Conservation (phyloP, 306 rosid species). For the Cercis canadensis region DNA sequence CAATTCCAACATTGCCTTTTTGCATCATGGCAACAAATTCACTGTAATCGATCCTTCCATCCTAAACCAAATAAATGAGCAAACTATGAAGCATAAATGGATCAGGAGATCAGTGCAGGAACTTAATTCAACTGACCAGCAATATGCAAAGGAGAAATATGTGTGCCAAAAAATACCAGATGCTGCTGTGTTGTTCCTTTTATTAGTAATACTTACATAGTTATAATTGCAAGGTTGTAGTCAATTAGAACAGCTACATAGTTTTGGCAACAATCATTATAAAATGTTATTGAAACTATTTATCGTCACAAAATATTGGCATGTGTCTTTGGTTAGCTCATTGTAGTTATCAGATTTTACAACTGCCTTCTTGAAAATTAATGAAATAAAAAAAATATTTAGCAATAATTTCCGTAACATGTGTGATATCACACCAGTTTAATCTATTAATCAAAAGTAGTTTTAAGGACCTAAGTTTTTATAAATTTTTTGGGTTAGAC, state of each 20-base stretch:
- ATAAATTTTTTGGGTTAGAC: slow-evolving; percentile 1
- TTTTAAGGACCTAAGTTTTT: slow-evolving; percentile 18
- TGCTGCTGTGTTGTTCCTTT: not conserved
- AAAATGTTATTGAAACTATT: slow-evolving; percentile 6
- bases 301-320: not conserved
- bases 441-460: slow-evolving; percentile 18
- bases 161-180: not conserved
- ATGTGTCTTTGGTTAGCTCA: slow-evolving; percentile 2
- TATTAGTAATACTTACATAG: not conserved
- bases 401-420: not conserved
- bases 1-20: slow-evolving; percentile 85
- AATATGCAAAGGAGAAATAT: slow-evolving; percentile 5
- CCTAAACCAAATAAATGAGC: slow-evolving; percentile 52
- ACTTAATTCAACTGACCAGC: slow-evolving; percentile 20
- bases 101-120: slow-evolving; percentile 16
- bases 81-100: slow-evolving; percentile 34
- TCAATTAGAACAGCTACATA: slow-evolving; percentile 4
- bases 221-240: not conserved
- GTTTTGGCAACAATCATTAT: slow-evolving; percentile 9
- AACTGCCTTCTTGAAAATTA: not conserved
- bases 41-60: slow-evolving; percentile 92
- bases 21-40: slow-evolving; percentile 98
- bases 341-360: not conserved
- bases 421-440: not conserved
- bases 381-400: too few relatives aligned